Percentiles rank a stretch among this genome's conserved stretches.
Evolutionary conservation across 768 basidiomycete species (phyloP).

Genomic region (Leccinum incarnatum): DNA sequence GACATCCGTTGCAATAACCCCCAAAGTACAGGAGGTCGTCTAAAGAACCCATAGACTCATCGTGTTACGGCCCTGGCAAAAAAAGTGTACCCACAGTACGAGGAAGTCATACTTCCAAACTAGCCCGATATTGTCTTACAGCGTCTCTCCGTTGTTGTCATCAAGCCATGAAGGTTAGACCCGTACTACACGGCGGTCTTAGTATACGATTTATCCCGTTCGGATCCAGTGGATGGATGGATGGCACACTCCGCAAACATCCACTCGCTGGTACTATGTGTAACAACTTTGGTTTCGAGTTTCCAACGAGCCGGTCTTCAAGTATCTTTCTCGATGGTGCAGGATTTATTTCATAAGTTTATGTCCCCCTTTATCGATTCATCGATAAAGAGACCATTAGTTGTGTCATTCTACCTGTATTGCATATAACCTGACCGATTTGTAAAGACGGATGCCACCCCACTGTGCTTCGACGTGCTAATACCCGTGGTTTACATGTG

Average conservation of each 20-base stretch:
- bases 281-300: slow-evolving; percentile 65
- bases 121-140: slow-evolving; percentile 61
- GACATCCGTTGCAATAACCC: background rate
- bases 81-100: slow-evolving; percentile 55
- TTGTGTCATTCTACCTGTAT: background rate
- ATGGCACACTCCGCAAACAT: background rate
- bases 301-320: slow-evolving; percentile 62
- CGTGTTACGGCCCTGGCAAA: background rate
- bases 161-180: slow-evolving; percentile 77
- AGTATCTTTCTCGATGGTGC: slow-evolving; percentile 55
- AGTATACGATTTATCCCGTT: background rate
- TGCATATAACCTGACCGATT: slow-evolving; percentile 40
- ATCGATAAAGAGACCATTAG: slow-evolving; percentile 1
- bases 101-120: slow-evolving; percentile 67
- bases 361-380: slow-evolving; percentile 73
- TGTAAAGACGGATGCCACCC: slow-evolving; percentile 58
- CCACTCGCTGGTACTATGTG: slow-evolving; percentile 65
- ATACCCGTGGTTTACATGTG: slow-evolving; percentile 34
- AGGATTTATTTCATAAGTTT: slow-evolving; percentile 55
- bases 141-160: slow-evolving; percentile 59
- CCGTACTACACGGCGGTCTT: slow-evolving; percentile 47
- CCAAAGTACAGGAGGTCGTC: slow-evolving; percentile 49
- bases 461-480: slow-evolving; percentile 35
- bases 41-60: slow-evolving; percentile 22
- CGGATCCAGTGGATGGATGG: too few species aligned